These are phyloP conservation scores for Panaeolus papilionaceus DNA, from an alignment of 768 basidiomycete species.

Conservation along the genomic window DNA sequence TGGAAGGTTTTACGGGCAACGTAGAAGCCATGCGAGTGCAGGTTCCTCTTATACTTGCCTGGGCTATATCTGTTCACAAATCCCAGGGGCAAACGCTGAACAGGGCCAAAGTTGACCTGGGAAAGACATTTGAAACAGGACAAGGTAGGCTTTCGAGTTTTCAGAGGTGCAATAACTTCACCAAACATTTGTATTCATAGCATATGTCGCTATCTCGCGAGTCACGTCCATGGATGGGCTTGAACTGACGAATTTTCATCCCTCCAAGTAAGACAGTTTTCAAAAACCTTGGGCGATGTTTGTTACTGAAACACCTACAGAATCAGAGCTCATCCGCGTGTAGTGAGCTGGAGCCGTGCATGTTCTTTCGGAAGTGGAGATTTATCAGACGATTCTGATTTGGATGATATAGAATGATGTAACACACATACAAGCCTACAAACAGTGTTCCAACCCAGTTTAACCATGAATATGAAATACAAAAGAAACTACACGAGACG, in stretches of 20 bases:
- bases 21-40: slow-evolving; percentile 66
- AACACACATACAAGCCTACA: slow-evolving; percentile 19
- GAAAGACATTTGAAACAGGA: slow-evolving; percentile 75
- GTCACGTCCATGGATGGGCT: slow-evolving; percentile 68
- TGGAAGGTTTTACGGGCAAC: slow-evolving; percentile 58
- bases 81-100: slow-evolving; percentile 88
- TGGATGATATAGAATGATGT: slow-evolving; percentile 25
- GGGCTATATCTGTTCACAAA: slow-evolving; percentile 89
- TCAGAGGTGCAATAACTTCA: background rate
- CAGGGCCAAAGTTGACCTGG: slow-evolving; percentile 79
- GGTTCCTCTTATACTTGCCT: slow-evolving; percentile 65
- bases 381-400: slow-evolving; percentile 30
- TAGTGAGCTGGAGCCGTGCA: slow-evolving; percentile 55
- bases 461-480: slow-evolving; percentile 22
- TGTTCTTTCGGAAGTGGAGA: slow-evolving; percentile 34
- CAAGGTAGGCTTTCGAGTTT: slow-evolving; percentile 53
- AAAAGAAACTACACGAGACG: slow-evolving; percentile 20
- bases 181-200: slow-evolving; percentile 34
- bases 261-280: slow-evolving; percentile 50
- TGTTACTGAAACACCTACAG: slow-evolving; percentile 34
- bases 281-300: background rate
- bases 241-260: slow-evolving; percentile 67
- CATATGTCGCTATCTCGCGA: slow-evolving; percentile 74
- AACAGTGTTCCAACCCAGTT: slow-evolving; percentile 5
- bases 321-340: slow-evolving; percentile 62